Conservation (phyloP, 2,329 filamentous ascomycete species). For the Fragosphaeria purpurea region DNA sequence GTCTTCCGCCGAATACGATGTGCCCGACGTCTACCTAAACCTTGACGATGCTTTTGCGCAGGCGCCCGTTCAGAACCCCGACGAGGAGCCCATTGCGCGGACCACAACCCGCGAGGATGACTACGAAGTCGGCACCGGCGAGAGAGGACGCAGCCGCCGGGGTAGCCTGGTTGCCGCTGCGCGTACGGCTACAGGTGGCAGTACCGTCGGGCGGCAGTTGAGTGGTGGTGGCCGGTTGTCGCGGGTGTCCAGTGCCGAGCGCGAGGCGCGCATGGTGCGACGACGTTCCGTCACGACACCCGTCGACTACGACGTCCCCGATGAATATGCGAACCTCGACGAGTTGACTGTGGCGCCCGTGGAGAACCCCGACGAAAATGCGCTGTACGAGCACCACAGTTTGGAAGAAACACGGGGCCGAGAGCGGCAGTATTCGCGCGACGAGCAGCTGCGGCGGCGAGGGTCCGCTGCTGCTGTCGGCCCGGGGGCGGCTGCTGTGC, state of each 20-base stretch:
- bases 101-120: slow-evolving; percentile 2
- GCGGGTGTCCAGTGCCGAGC: slow-evolving; percentile 5
- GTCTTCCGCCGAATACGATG: slow-evolving; percentile 16
- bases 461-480: neutral
- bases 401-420: slow-evolving; percentile 27
- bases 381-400: slow-evolving; percentile 26
- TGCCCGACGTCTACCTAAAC: slow-evolving; percentile 16
- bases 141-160: no score
- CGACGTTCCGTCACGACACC: slow-evolving; percentile 12
- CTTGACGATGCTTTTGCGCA: slow-evolving; percentile 14
- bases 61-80: slow-evolving; percentile 9
- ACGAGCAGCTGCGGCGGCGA: slow-evolving; percentile 8
- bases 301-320: slow-evolving; percentile 25
- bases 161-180: no score
- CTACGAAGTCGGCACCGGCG: no score
- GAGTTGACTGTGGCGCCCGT: slow-evolving; percentile 34
- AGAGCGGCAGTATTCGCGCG: slow-evolving; percentile 16
- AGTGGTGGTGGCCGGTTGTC: neutral
- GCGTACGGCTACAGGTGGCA: no score
- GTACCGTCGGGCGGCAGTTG: neutral
- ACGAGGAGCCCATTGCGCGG: slow-evolving; percentile 1
- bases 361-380: slow-evolving; percentile 29
- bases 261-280: slow-evolving; percentile 8
- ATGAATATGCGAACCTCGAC: slow-evolving; percentile 31
- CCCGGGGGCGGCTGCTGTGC: neutral